A percentile compares a stretch with the other conserved stretches of the same genome.
phyloP scores from a whole-genome alignment of 345 rosid species.

The Citrus trifoliata region DNA sequence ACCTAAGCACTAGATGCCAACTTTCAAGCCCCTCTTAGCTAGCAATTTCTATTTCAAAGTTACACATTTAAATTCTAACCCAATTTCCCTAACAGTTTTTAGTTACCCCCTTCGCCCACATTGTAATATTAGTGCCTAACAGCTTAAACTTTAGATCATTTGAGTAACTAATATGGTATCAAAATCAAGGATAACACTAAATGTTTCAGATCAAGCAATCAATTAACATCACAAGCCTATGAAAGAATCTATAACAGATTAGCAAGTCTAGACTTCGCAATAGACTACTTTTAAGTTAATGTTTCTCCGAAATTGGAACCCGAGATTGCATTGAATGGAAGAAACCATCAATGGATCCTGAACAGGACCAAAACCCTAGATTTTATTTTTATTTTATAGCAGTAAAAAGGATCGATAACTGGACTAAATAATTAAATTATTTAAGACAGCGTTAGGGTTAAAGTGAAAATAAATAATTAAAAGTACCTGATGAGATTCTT shows the following conservation, averaged over 20 bases:
- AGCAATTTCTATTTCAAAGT: background rate
- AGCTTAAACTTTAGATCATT: background rate
- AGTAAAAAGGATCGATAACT: background rate
- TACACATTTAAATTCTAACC: background rate
- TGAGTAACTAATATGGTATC: background rate
- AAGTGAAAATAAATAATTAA: background rate
- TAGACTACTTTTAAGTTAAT: background rate
- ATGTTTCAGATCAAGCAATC: background rate
- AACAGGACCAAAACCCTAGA: background rate
- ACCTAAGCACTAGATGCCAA: background rate
- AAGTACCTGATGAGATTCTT: constrained; percentile 89
- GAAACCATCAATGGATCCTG: background rate
- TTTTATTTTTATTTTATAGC: background rate
- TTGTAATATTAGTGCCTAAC: background rate
- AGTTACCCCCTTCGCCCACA: background rate
- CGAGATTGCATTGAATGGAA: background rate
- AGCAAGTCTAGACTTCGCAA: background rate
- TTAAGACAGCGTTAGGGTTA: background rate
- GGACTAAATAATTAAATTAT: background rate
- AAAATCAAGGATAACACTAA: background rate
- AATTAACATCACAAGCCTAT: background rate
- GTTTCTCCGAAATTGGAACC: background rate
- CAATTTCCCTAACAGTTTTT: background rate
- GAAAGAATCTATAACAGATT: background rate
- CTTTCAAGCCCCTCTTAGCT: background rate